phyloP scores from a whole-genome alignment of 352 stramenopile species.

The Elongisporangium anandrum region DNA sequence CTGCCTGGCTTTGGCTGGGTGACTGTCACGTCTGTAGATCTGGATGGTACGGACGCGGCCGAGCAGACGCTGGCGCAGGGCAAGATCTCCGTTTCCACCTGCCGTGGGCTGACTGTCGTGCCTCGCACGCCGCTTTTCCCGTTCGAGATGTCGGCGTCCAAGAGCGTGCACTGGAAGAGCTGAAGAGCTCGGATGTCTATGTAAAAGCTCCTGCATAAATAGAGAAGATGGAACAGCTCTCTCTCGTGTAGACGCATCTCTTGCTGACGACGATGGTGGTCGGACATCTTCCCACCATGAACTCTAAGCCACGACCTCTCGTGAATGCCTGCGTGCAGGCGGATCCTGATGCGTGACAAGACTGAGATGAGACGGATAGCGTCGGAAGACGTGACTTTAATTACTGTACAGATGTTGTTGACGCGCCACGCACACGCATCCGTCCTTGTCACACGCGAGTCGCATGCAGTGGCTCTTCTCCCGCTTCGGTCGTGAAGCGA shows the following conservation, averaged over 20 bases:
- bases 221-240: neutral
- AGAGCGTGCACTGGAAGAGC: conserved; percentile 72
- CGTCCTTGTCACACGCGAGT: neutral
- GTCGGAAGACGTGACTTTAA: neutral
- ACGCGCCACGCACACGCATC: neutral
- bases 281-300: neutral
- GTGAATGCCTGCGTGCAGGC: neutral
- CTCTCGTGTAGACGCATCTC: neutral
- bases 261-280: neutral
- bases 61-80: conserved; percentile 56
- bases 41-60: conserved; percentile 67
- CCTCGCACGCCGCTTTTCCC: conserved; percentile 68
- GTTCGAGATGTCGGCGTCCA: conserved; percentile 76
- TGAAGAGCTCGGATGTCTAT: conserved; percentile 15
- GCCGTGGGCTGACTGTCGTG: conserved; percentile 48
- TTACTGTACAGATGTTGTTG: neutral
- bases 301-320: neutral
- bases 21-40: conserved; percentile 67
- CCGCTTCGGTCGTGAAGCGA: neutral
- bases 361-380: neutral
- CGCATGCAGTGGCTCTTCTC: neutral
- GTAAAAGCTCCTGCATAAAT: neutral
- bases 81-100: conserved; percentile 64
- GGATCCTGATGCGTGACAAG: neutral
- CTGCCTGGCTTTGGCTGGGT: conserved; percentile 81